phyloP scores from a whole-genome alignment of 495 filamentous ascomycete genomes.

The Podospora comata region DNA sequence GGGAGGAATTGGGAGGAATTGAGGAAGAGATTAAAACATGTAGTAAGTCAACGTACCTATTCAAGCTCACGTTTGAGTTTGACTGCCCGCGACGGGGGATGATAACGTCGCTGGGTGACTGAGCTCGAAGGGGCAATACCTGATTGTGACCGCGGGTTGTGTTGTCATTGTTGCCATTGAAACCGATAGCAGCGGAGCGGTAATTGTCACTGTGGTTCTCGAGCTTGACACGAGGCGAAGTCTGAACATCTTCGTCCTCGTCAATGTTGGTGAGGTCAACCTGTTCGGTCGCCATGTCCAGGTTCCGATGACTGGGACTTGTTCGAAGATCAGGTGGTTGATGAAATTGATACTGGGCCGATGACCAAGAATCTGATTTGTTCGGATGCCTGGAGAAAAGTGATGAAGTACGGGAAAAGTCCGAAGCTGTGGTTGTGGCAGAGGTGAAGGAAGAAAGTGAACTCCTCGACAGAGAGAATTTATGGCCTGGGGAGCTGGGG shows the following conservation, averaged over 20 bases:
- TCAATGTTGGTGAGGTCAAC: neutral
- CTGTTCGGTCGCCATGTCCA: neutral
- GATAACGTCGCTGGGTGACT: conserved; percentile 1
- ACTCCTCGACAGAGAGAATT: conserved; percentile 40
- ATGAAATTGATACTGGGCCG: neutral
- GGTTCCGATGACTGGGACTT: neutral
- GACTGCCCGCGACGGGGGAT: neutral
- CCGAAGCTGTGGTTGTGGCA: conserved; percentile 28
- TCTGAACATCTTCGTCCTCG: neutral
- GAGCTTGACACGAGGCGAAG: neutral
- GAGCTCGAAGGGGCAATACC: neutral
- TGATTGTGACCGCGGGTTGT: neutral
- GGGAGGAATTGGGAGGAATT: too few relatives aligned
- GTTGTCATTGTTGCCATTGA: neutral
- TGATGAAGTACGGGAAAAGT: conserved; percentile 43
- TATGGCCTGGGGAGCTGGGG: conserved; percentile 39
- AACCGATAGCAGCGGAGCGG: neutral
- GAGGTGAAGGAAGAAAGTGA: conserved; percentile 40
- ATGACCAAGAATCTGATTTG: neutral
- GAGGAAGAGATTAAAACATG: neutral
- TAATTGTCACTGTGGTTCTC: neutral
- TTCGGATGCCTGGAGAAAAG: conserved; percentile 30
- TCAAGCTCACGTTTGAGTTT: neutral
- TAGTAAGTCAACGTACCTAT: neutral
- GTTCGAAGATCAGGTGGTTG: neutral